Base-by-base conservation (phyloP, 2,329 filamentous ascomycete genomes). In the Cladosporium phlei region DNA sequence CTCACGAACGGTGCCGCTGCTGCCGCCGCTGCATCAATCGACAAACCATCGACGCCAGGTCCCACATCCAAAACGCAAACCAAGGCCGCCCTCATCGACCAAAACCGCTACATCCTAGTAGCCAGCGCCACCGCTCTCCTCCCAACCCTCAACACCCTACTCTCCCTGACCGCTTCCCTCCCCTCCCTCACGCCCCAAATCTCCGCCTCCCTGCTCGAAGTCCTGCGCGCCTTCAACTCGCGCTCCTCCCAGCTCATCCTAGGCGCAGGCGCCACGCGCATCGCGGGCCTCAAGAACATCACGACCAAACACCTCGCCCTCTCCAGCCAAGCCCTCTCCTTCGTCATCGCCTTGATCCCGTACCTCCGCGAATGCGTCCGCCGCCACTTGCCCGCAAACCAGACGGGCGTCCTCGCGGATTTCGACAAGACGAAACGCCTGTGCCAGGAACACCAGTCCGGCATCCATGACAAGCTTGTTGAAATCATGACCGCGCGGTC, bases 241-340 rank as follows among this genome's bases (percentile, higher is more conserved):
- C 85, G 93, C 16, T 90, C 90, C 48, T 94, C 86, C n/a, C 93
- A 98, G 64, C 78, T 98, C 48, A 96, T 98, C 54, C 81, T 98
- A 5, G 93, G 93, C 1, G 93, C 93, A 1, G 93, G 93, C 4
- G 93, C 93, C 3, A 96, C 88, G 4, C 77, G 82, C 27, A 89
- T 86, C 19, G 93, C 90, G 1, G 91, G 91, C 0, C 73, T 98
- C 16, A 95, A 89, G 65, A 96, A 96, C 60, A 98, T 98, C 64
- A 95, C 88, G 0, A 95, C 93, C 0, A 93, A 93, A 59, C 91
- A 98, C 67, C 78, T 98, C 2, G 90, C 93, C 0, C 80, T 97
- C 14, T 90, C 93, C 2, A 90, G 86, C 0, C 91, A 96, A 65
- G 86, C 90, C 0, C 70, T 97, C 16, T 85, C 85, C 34, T 96